Evolutionary conservation across 1,139 yeast genomes (phyloP), one percentile per base, ranked within the genome.

Genomic region (Suzukiozyma palmioleophila): DNA sequence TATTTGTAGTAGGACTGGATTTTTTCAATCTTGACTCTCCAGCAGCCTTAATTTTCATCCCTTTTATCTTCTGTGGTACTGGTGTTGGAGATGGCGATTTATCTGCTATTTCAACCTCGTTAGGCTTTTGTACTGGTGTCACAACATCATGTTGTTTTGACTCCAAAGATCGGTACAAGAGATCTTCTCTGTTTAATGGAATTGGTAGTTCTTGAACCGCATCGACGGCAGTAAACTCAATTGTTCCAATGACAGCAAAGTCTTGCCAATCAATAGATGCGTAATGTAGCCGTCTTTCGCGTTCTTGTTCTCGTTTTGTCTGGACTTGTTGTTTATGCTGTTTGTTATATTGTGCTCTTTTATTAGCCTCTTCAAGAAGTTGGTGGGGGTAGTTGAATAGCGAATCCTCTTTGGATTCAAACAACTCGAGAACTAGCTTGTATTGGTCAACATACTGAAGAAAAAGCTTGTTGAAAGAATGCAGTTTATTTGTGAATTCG

Each of bases 191-290:
- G n/a, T 71, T 63, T 41, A 83, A 53, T 0, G 96, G 92, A 2
- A 66, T 59, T 1, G 84, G 78, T 41, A 84, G 62, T 39, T 78
- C 84, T 8, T 75, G 73, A 12, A 75, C 79, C 40, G 72, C 69
- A 56, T 87, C 96, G 1, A 80, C 67, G 2, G 79, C 81, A 29
- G 78, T 79, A 51, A 89, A 84, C 39, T 74, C 77, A 10, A 88
- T 69, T 1, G 82, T 79, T 37, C 82, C 89, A 3, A 85, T 84
- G 13, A 88, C 67, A 2, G 73, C 66, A 54, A 89, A 89, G 45
- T 85, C 87, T 44, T 82, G 82, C 98, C 98, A 92, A 59, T 90
- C 90, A 21, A 88, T 82, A 25, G 84, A 77, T 0, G 94, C 90
- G 60, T 73, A 86, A 35, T 77, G 80, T 22, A 78, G 43, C 47